Evolutionary conservation across 306 rosid species (phyloP), one percentile per base, ranked within the genome.

Genomic region (Pterocarpus santalinus): DNA sequence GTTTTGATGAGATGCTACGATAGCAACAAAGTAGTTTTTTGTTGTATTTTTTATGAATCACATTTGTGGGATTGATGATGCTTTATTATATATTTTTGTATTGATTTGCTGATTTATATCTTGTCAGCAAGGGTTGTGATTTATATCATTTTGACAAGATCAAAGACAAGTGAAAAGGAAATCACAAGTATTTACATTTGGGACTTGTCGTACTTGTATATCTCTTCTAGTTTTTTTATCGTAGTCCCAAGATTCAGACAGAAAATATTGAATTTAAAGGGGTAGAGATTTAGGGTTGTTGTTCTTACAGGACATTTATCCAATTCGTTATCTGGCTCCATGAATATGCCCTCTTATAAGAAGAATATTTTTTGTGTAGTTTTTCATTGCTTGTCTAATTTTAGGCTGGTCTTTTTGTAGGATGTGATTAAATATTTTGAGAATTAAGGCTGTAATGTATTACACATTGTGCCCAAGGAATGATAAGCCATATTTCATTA

Each of bases 121-220:
- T 5, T 60, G 28, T 67, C 30, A 62, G 68, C 43, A 65, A 53
- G 55, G 74, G 32, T 79, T 67, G 64, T 71, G 75, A 73, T 60
- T 46, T 79, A 32, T 60, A 49, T 38, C 8, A 60, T 69, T 62
- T 79, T 7, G 57, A 62, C 35, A 68, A 49, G 77, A 78, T 41
- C 75, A 41, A 30, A 51, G 36, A 46, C 28, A 63, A 63, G 44
- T 75, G 64, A 51, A 75, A 51, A 32, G 49, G 4, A 55, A 61
- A 76, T 69, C 41, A 8, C 49, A 38, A 14, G 36, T 36, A 62
- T 52, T 4, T 41, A 11, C 14, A 9, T 57, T 53, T 60, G 73
- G 10, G 60, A 33, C 15, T 36, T 69, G 46, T 38, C 41, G 6
- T 38, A 38, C 41, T 4, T 43, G 2, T 72, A 51, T 12, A 22